Conservation (phyloP, 2,329 filamentous ascomycete species). For the Colletotrichum tropicale region DNA sequence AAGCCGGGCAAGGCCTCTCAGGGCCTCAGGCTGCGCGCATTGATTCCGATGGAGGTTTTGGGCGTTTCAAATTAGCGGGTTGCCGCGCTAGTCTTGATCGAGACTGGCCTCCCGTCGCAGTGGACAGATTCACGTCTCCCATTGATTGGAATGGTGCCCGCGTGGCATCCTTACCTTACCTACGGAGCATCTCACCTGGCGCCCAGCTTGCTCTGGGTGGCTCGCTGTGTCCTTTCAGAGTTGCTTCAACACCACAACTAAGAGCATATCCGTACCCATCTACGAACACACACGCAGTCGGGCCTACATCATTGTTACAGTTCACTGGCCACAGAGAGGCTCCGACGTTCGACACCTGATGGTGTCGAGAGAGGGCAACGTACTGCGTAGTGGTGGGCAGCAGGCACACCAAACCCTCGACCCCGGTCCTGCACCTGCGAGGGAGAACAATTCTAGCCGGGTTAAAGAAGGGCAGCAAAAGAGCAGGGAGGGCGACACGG, state of each 20-base stretch:
- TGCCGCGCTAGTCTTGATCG: constrained; percentile 13
- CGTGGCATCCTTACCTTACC: neutral
- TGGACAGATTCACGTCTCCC: constrained; percentile 17
- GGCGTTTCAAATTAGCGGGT: constrained; percentile 24
- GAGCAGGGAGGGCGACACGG: neutral
- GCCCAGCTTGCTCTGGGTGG: neutral
- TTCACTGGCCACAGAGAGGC: neutral
- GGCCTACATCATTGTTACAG: neutral
- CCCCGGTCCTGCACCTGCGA: neutral
- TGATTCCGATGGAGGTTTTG: constrained; percentile 23
- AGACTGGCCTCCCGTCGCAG: constrained; percentile 1
- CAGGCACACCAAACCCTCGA: neutral
- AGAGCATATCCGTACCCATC: neutral
- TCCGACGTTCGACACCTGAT: neutral
- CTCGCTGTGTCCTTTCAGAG: neutral
- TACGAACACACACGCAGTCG: neutral
- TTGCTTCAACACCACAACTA: neutral
- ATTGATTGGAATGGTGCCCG: constrained; percentile 18
- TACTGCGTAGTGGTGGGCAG: neutral
- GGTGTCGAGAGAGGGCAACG: neutral
- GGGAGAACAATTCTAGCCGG: neutral
- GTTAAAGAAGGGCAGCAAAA: neutral
- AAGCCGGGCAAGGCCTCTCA: neutral
- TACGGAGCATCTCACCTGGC: neutral
- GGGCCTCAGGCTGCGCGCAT: constrained; percentile 6